phyloP scores from a whole-genome alignment of 305 asterid species.

The Fraxinus velutina region DNA sequence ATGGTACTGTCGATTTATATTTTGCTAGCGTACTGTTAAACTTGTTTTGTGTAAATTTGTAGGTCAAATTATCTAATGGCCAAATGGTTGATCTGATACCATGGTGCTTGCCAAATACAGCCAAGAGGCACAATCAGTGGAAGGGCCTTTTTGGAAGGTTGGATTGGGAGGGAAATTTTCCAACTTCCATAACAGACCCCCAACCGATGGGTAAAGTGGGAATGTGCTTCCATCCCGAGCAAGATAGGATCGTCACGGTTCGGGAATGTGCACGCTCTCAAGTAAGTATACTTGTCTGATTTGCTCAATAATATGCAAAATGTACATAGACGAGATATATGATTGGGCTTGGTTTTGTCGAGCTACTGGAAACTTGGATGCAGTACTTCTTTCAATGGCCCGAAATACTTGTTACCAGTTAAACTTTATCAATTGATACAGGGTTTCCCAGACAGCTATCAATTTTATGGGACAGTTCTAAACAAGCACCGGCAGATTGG shows the following conservation, averaged over 20 bases:
- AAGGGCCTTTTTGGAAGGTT: constrained; percentile 56
- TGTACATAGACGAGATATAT: neutral
- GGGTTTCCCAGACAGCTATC: constrained; percentile 68
- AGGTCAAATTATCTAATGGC: constrained; percentile 46
- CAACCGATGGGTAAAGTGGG: constrained; percentile 64
- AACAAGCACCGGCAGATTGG: constrained; percentile 70
- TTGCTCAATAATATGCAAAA: neutral
- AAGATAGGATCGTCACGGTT: constrained; percentile 65
- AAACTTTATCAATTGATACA: constrained; percentile 13
- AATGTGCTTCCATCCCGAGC: constrained; percentile 49
- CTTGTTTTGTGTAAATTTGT: constrained; percentile 1
- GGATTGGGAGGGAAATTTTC: constrained; percentile 56
- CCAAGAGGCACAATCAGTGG: constrained; percentile 60
- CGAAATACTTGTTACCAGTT: neutral
- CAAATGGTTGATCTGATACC: constrained; percentile 53
- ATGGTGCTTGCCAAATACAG: constrained; percentile 54
- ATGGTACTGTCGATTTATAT: neutral
- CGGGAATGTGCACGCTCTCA: constrained; percentile 84
- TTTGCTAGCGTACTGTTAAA: neutral
- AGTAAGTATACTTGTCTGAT: constrained; percentile 31
- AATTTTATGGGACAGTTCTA: constrained; percentile 43
- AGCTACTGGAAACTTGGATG: neutral
- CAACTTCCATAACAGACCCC: constrained; percentile 50
- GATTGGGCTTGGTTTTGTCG: neutral
- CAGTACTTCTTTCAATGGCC: neutral